Base-by-base conservation (phyloP, 768 basidiomycete species). In the Boletellus ananas region DNA sequence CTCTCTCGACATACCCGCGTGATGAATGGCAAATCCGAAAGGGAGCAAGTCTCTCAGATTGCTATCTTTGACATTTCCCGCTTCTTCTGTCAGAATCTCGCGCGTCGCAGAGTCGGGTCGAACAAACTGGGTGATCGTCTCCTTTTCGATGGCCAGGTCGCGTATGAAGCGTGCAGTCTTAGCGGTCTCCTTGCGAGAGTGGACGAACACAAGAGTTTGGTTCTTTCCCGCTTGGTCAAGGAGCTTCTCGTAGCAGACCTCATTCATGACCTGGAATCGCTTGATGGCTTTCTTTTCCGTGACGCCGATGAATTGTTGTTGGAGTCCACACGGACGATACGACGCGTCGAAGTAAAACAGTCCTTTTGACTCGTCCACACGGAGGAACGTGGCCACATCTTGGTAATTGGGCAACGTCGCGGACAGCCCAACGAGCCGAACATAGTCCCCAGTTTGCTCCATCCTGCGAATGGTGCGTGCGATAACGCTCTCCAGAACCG, bases 241-340 rank as follows among this genome's bases (percentile, higher is more conserved):
- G 3, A 97, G 88, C 73, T 98, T 99, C 69, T 98, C 95, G 74
- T 99, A 99, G 70, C 94, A 95, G 18, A 98, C 94, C 65, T 98
- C 94, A 69, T 99, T 99, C 79, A 91, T 95, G 54, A 97, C 84
- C 66, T 97, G 95, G 64, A 94, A 93, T 6, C 96, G 84, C 68
- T 95, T 97, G 78, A 98, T 97, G 0, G 96, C 96, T 69, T 96
- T 98, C 79, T 97, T 98, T 76, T 98, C 96, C 1, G 95, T 97
- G 50, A 99, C 84, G 36, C 96, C 96, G 52, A 98, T 84, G 70
- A 98, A 97, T 62, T 96, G 91, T 61, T 97, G 94, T 62, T 94
- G 91, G 17, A 99, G 84, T 3, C 86, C 90, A 62, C 96, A 97
- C 17, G 95, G 95, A 35, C 96, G 80, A 63, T 90, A 95, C 0